phyloP scores from a whole-genome alignment of 2,329 filamentous ascomycete genomes.

The Botrytis porri region DNA sequence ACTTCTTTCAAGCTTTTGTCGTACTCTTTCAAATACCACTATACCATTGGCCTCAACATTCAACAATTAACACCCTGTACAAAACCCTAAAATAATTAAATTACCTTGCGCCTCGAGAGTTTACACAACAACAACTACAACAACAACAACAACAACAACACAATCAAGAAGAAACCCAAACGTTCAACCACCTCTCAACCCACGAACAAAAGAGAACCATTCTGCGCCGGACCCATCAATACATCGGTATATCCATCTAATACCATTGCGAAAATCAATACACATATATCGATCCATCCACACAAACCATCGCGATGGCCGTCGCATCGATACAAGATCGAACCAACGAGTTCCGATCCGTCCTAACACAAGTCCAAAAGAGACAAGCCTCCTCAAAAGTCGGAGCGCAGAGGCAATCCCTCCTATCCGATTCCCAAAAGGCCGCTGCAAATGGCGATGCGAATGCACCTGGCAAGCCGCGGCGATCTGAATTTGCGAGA shows the following conservation, averaged over 20 bases:
- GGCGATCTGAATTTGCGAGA: conserved; percentile 86
- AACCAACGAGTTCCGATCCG: conserved; percentile 90
- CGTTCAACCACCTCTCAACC: not conserved
- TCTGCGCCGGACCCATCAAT: not conserved
- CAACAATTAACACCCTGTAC: not conserved
- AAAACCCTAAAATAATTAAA: not conserved
- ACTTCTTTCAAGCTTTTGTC: not conserved
- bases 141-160: too few species aligned
- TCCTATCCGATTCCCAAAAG: conserved; percentile 73
- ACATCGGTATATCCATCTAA: conserved; percentile 5
- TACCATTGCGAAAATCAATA: conserved; percentile 20
- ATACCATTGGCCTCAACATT: too few species aligned
- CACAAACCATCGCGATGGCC: conserved; percentile 48
- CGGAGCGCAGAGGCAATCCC: conserved; percentile 74
- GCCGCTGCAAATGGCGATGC: conserved; percentile 54
- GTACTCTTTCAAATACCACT: not conserved
- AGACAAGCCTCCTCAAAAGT: conserved; percentile 73
- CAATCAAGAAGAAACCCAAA: not conserved
- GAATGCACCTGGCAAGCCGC: conserved; percentile 45
- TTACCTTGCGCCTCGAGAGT: not conserved
- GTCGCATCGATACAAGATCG: conserved; percentile 88
- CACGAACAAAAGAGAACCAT: not conserved
- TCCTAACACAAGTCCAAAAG: conserved; percentile 81
- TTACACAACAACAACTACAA: not conserved
- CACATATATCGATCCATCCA: not conserved